These are phyloP conservation scores for Piper longum DNA, from an alignment of 164 flowering plant species.

Conservation along the genomic window DNA sequence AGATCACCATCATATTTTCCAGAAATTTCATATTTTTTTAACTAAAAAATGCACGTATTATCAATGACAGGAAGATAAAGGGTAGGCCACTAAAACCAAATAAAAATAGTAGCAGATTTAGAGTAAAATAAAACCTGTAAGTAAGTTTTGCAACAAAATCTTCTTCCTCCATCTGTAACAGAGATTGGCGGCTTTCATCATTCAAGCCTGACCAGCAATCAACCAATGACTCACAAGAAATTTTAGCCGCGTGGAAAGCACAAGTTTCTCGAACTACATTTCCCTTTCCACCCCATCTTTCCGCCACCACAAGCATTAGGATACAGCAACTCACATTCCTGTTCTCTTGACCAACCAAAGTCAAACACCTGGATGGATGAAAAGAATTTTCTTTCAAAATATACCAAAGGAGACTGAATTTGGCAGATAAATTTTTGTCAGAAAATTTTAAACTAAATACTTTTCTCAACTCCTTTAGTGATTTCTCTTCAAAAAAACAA, in stretches of 20 bases:
- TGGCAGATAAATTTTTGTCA: not conserved
- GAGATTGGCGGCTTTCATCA: conserved; percentile 82
- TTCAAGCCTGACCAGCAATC: conserved; percentile 96
- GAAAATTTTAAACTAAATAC: conserved; percentile 21
- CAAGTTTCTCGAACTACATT: conserved; percentile 96
- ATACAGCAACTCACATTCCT: conserved; percentile 82
- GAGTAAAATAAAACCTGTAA: conserved; percentile 43
- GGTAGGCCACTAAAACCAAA: no score
- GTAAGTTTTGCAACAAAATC: conserved; percentile 98
- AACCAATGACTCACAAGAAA: conserved; percentile 81
- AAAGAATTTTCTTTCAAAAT: conserved; percentile 1
- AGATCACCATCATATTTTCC: no score
- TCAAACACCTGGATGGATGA: conserved; percentile 66
- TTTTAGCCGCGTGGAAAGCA: conserved; percentile 93
- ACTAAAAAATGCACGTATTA: no score
- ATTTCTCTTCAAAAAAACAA: conserved; percentile 59
- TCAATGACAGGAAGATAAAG: no score
- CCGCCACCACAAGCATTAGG: conserved; percentile 99
- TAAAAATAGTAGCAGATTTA: no score
- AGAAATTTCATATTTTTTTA: no score
- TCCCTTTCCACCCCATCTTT: conserved; percentile 74
- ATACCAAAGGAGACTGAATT: not conserved
- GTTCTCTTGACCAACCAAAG: conserved; percentile 83
- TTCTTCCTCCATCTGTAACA: conserved; percentile 91
- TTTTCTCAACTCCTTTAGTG: conserved; percentile 76